Conservation (phyloP, 371 early-diverging fungal genomes). For the Apophysomyces trapeziformis region DNA sequence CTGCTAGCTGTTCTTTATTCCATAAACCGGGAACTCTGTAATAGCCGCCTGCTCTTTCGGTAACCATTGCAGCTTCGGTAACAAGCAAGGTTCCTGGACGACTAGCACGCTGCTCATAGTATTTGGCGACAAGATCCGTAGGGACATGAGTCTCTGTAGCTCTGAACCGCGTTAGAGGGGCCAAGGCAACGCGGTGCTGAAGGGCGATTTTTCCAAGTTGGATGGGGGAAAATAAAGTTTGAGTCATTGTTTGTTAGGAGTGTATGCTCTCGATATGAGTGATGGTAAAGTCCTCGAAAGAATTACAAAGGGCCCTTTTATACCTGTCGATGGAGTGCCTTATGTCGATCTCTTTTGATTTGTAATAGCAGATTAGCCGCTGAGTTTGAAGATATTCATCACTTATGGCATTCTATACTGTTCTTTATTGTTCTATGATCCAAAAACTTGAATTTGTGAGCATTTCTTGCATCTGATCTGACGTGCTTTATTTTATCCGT, state of each 20-base stretch:
- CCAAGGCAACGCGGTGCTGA: slow-evolving; percentile 59
- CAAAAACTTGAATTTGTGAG: too few relatives aligned
- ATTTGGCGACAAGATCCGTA: slow-evolving; percentile 45
- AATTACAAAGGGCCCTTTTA: too few relatives aligned
- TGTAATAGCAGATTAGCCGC: too few relatives aligned
- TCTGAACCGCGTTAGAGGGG: slow-evolving; percentile 56
- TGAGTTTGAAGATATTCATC: too few relatives aligned
- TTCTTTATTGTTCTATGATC: too few relatives aligned
- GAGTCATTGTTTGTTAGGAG: slow-evolving; percentile 5
- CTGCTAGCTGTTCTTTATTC: slow-evolving; percentile 53
- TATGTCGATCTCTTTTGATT: too few relatives aligned
- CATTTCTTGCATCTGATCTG: too few relatives aligned
- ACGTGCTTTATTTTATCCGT: too few relatives aligned
- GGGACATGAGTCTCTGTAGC: slow-evolving; percentile 36
- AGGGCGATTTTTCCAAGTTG: slow-evolving; percentile 31
- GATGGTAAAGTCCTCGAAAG: too few relatives aligned
- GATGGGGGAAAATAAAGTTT: slow-evolving; percentile 33
- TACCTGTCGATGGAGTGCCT: too few relatives aligned
- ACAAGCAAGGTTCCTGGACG: slow-evolving; percentile 56
- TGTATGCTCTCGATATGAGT: too few relatives aligned
- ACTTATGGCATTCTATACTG: too few relatives aligned
- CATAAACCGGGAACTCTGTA: slow-evolving; percentile 47
- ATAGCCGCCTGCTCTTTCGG: slow-evolving; percentile 41
- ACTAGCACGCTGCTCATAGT: slow-evolving; percentile 64
- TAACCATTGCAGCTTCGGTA: slow-evolving; percentile 56